These are phyloP conservation scores for Verticillium nubilum DNA, from an alignment of 2,329 filamentous ascomycete species.

Conservation along the genomic window DNA sequence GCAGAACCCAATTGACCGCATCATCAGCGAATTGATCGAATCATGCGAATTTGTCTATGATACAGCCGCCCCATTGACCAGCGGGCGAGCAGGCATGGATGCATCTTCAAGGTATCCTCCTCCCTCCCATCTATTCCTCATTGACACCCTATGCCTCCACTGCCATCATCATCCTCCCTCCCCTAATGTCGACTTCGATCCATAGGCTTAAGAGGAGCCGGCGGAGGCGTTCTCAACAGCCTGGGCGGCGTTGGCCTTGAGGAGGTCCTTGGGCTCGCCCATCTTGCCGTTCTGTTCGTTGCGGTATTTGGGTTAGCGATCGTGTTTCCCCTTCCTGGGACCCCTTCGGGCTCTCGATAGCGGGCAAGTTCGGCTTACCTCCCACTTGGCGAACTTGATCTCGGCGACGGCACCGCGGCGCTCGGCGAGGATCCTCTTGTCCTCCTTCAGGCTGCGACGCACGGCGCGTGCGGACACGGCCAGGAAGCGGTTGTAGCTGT, in stretches of 20 bases:
- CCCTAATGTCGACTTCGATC: background rate
- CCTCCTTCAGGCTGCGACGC: conserved; percentile 95
- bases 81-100: background rate
- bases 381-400: conserved; percentile 88
- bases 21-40: background rate
- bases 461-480: conserved; percentile 90
- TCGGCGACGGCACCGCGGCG: conserved; percentile 78
- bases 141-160: background rate
- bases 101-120: background rate
- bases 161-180: background rate
- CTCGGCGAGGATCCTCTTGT: conserved; percentile 81
- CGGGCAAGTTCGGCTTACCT: conserved; percentile 58
- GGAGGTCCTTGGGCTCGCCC: conserved; percentile 74
- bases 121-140: background rate
- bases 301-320: conserved; percentile 22
- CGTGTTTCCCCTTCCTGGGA: too few relatives aligned
- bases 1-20: background rate
- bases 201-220: conserved; percentile 6
- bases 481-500: conserved; percentile 99
- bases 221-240: conserved; percentile 18
- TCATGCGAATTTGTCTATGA: background rate
- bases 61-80: conserved; percentile 1
- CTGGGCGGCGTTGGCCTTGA: conserved; percentile 40
- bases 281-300: conserved; percentile 84
- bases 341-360: conserved; percentile 3